A percentile compares a stretch with the other conserved stretches of the same genome.
Evolutionary conservation across 2,329 filamentous ascomycete species (phyloP).

Genomic region (Triangularia setosa): DNA sequence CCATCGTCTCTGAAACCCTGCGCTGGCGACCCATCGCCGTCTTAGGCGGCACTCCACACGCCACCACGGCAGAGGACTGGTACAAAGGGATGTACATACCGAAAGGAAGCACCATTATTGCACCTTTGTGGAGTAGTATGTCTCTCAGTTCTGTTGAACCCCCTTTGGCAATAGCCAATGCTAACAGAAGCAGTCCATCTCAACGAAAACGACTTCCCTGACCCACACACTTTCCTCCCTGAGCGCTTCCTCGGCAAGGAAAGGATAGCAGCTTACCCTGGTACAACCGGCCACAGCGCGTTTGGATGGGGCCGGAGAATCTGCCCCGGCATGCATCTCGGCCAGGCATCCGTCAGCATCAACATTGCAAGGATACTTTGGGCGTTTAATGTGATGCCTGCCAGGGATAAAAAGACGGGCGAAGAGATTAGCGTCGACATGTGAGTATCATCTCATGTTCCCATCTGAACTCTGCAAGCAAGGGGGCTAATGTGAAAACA

Average conservation of each 20-base stretch:
- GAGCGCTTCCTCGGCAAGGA: conserved; percentile 33
- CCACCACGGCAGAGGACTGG: conserved; percentile 40
- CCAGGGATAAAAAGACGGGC: conserved; percentile 28
- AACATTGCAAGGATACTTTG: conserved; percentile 49
- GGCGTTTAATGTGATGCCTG: conserved; percentile 44
- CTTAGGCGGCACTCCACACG: conserved; percentile 42
- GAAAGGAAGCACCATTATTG: conserved; percentile 40
- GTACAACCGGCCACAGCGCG: conserved; percentile 35
- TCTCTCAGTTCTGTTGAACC: conserved; percentile 17
- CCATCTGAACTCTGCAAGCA: background rate
- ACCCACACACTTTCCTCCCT: conserved; percentile 37
- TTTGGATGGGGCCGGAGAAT: conserved; percentile 41
- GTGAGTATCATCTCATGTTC: conserved; percentile 25
- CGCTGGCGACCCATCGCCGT: conserved; percentile 41
- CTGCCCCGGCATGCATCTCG: conserved; percentile 47
- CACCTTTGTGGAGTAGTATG: conserved; percentile 38
- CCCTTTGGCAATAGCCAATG: background rate
- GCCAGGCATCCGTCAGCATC: conserved; percentile 45
- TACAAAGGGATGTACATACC: conserved; percentile 44
- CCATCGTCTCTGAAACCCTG: conserved; percentile 38
- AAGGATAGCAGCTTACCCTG: conserved; percentile 33
- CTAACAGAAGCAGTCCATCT: conserved; percentile 33
- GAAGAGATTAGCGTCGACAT: conserved; percentile 37
- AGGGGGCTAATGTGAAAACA: conserved; percentile 14
- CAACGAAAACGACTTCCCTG: conserved; percentile 39